Conservation (phyloP, 2,329 filamentous ascomycete species). For the Cladosporium sp. region DNA sequence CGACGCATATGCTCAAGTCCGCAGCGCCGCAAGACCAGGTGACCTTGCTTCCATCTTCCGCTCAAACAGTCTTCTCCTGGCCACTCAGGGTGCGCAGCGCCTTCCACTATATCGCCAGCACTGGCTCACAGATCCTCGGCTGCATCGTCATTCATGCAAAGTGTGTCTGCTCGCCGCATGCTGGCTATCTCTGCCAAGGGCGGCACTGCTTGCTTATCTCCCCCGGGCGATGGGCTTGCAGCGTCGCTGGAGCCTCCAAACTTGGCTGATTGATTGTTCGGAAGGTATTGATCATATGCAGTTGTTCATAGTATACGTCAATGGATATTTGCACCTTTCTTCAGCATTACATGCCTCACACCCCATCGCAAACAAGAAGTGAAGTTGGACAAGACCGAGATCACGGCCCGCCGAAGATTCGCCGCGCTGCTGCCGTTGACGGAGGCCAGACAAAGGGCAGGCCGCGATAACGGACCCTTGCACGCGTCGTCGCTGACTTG, state of each 20-base stretch:
- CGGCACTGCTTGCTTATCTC: conserved; percentile 9
- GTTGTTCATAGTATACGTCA: neutral
- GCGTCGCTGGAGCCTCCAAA: neutral
- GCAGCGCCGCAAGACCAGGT: neutral
- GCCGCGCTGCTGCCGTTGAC: conserved; percentile 8
- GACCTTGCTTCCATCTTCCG: neutral
- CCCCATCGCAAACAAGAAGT: neutral
- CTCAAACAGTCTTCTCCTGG: neutral
- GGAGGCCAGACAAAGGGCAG: conserved; percentile 4
- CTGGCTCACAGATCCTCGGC: neutral
- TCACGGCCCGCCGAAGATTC: conserved; percentile 8
- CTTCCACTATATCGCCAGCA: neutral
- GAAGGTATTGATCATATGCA: neutral
- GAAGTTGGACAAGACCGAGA: conserved; percentile 3
- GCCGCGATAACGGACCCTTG: conserved; percentile 15
- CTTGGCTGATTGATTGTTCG: neutral
- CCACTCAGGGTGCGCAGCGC: neutral
- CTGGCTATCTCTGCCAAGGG: conserved; percentile 6
- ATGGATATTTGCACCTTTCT: conserved; percentile 19
- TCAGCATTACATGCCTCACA: neutral
- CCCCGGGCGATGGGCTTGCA: neutral
- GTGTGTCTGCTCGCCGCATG: neutral
- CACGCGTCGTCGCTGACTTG: neutral
- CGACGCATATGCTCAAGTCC: neutral
- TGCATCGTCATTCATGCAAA: neutral